Percentiles rank a stretch among this genome's conserved stretches.
These are phyloP conservation scores for Clathrus columnatus DNA, from an alignment of 768 basidiomycete genomes.

Conservation along the genomic window DNA sequence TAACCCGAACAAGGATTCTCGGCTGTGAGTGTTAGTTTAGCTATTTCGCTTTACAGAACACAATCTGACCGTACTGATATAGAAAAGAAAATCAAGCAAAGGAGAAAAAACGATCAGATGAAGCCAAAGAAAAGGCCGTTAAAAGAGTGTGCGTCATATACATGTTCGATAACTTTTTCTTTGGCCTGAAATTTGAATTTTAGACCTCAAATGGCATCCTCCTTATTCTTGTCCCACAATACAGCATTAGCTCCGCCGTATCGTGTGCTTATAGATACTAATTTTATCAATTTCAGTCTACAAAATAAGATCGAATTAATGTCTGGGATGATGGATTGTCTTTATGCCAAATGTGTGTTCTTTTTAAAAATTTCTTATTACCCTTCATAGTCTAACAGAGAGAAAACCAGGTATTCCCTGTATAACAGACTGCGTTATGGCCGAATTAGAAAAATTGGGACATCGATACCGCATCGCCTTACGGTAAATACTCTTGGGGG, in stretches of 20 bases:
- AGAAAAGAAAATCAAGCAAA: slow-evolving; percentile 94
- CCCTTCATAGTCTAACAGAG: not conserved
- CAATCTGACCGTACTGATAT: not conserved
- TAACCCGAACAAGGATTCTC: slow-evolving; percentile 78
- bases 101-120: slow-evolving; percentile 76
- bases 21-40: slow-evolving; percentile 53
- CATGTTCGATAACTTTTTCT: slow-evolving; percentile 2
- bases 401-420: slow-evolving; percentile 80
- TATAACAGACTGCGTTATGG: slow-evolving; percentile 99
- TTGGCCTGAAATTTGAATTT: not conserved
- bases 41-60: not conserved
- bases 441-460: slow-evolving; percentile 95
- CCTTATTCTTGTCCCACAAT: slow-evolving; percentile 92
- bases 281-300: slow-evolving; percentile 97
- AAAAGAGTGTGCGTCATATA: slow-evolving; percentile 65
- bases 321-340: slow-evolving; percentile 99
- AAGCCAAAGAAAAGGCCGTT: slow-evolving; percentile 67
- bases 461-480: slow-evolving; percentile 92
- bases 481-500: too few species aligned
- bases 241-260: slow-evolving; percentile 94
- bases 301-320: slow-evolving; percentile 97
- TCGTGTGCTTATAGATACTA: slow-evolving; percentile 95
- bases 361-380: slow-evolving; percentile 6
- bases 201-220: slow-evolving; percentile 82
- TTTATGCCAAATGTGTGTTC: slow-evolving; percentile 88